A percentile compares a stretch with the other conserved stretches of the same genome.
These are phyloP conservation scores for Aspergillaceae sp. DNA, from an alignment of 2,329 filamentous ascomycete species.

Conservation along the genomic window DNA sequence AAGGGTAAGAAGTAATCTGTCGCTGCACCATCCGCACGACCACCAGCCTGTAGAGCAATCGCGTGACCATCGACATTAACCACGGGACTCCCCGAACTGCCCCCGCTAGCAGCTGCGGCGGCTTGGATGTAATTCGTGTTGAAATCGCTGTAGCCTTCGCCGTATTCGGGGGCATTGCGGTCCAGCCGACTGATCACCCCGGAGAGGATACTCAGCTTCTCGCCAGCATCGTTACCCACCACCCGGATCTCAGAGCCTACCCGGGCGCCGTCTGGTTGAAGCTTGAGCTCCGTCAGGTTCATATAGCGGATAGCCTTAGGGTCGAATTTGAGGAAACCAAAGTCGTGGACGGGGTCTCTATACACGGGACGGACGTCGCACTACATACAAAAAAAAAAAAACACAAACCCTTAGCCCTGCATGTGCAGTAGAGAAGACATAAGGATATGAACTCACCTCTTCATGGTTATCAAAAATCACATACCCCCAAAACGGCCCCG, in stretches of 20 bases:
- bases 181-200: slow-evolving; percentile 95
- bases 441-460: slow-evolving; percentile 40
- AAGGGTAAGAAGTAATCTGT: slow-evolving; percentile 96
- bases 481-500: slow-evolving; percentile 96
- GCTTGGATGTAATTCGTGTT: slow-evolving; percentile 96
- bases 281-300: slow-evolving; percentile 68
- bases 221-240: slow-evolving; percentile 95
- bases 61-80: slow-evolving; percentile 91
- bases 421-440: background rate
- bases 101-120: slow-evolving; percentile 90
- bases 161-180: slow-evolving; percentile 93
- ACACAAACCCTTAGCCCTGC: slow-evolving; percentile 1
- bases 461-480: slow-evolving; percentile 99
- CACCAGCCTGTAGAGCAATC: slow-evolving; percentile 87
- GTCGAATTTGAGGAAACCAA: slow-evolving; percentile 93
- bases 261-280: slow-evolving; percentile 74
- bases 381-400: slow-evolving; percentile 37
- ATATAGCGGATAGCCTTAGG: slow-evolving; percentile 96
- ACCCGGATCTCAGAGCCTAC: slow-evolving; percentile 94
- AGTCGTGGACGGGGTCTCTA: slow-evolving; percentile 96
- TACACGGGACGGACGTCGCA: slow-evolving; percentile 96
- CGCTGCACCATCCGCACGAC: slow-evolving; percentile 84
- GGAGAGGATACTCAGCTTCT: slow-evolving; percentile 95
- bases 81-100: slow-evolving; percentile 95
- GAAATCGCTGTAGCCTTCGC: slow-evolving; percentile 97